Conservation (phyloP, 2,329 filamentous ascomycete genomes). For the Colletotrichum nymphaeae region DNA sequence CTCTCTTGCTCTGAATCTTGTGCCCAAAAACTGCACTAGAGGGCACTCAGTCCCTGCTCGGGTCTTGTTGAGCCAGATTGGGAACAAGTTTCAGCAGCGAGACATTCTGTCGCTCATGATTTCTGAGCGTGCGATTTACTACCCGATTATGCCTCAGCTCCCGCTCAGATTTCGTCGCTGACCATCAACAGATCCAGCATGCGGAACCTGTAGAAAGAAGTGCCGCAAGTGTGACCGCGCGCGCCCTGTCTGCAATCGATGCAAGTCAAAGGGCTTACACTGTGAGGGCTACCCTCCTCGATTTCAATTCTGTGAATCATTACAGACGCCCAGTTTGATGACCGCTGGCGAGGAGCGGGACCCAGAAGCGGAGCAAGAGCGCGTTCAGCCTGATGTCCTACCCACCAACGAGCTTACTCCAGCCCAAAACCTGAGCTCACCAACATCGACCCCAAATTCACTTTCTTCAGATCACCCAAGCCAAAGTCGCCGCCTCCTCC, state of each 20-base stretch:
- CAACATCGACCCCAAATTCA: neutral
- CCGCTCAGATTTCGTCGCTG: neutral
- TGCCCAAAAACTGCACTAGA: neutral
- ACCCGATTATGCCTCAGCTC: conserved; percentile 3
- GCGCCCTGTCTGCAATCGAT: conserved; percentile 43
- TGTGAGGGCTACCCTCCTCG: conserved; percentile 45
- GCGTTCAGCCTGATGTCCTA: neutral
- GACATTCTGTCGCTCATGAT: neutral
- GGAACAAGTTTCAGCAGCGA: neutral
- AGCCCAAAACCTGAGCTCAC: neutral
- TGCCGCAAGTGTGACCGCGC: conserved; percentile 46
- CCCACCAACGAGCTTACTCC: neutral
- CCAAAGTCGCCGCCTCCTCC: neutral
- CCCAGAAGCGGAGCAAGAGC: neutral
- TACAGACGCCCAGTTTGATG: conserved; percentile 33
- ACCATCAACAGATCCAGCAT: conserved; percentile 41
- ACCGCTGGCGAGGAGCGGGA: conserved; percentile 8
- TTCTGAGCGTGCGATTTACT: neutral
- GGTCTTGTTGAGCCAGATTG: neutral
- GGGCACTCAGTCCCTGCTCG: neutral
- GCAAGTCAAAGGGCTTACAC: conserved; percentile 42
- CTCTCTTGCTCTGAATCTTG: neutral
- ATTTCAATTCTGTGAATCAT: conserved; percentile 43
- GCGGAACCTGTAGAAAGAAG: conserved; percentile 46
- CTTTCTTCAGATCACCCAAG: neutral